phyloP scores from a whole-genome alignment of 2,329 filamentous ascomycete genomes.

The Claviceps humidiphila region DNA sequence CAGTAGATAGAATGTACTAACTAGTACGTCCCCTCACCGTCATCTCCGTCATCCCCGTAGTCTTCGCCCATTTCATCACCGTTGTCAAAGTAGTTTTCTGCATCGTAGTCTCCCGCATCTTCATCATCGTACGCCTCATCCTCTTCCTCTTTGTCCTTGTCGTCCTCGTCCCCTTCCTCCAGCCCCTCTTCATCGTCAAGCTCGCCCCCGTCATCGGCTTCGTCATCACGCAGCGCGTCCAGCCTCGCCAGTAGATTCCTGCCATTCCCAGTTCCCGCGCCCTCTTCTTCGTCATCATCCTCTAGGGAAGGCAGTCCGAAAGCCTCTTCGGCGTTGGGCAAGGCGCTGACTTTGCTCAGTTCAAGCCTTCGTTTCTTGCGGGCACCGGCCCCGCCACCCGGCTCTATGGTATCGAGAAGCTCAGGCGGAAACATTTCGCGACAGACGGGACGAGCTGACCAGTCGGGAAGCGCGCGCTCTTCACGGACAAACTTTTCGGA shows the following conservation, averaged over 20 bases:
- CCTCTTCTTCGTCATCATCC: slow-evolving; percentile 18
- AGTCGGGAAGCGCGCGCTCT: slow-evolving; percentile 40
- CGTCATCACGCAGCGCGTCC: slow-evolving; percentile 35
- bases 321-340: slow-evolving; percentile 38
- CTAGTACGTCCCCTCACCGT: slow-evolving; percentile 30
- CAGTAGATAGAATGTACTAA: slow-evolving; percentile 9
- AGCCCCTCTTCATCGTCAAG: slow-evolving; percentile 37
- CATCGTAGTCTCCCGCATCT: slow-evolving; percentile 47
- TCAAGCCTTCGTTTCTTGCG: slow-evolving; percentile 32
- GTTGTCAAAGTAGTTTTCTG: slow-evolving; percentile 47
- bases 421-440: slow-evolving; percentile 42
- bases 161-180: slow-evolving; percentile 34
- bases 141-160: slow-evolving; percentile 30
- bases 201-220: slow-evolving; percentile 34
- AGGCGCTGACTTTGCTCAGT: slow-evolving; percentile 31
- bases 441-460: slow-evolving; percentile 35
- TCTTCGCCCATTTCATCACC: slow-evolving; percentile 42
- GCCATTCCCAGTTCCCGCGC: slow-evolving; percentile 14
- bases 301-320: slow-evolving; percentile 25
- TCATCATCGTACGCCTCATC: slow-evolving; percentile 43
- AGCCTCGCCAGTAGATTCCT: slow-evolving; percentile 30
- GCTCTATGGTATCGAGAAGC: slow-evolving; percentile 41
- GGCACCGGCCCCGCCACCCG: slow-evolving; percentile 20
- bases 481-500: slow-evolving; percentile 39
- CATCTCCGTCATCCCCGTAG: slow-evolving; percentile 34